phyloP scores from a whole-genome alignment of 345 rosid genomes.

The Rubroshorea leprosula region DNA sequence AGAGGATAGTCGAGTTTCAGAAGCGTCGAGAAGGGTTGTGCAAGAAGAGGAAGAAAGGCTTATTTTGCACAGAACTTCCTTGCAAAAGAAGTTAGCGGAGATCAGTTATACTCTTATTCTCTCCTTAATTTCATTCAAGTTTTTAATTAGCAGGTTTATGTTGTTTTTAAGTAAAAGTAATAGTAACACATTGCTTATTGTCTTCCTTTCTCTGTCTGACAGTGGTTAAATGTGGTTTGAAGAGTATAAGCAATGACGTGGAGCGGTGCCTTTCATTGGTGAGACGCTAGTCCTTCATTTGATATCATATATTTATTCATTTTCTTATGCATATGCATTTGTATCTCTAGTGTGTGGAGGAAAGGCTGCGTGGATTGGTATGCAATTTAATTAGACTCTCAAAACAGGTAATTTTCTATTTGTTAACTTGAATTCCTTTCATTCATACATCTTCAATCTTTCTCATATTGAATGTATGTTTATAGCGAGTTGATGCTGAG shows the following conservation, averaged over 20 bases:
- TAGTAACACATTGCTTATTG: slow-evolving; percentile 10
- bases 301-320: slow-evolving; percentile 1
- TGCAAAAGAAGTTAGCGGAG: slow-evolving; percentile 84
- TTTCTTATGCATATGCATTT: slow-evolving; percentile 27
- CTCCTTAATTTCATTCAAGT: slow-evolving; percentile 14
- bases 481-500: slow-evolving; percentile 80
- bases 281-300: slow-evolving; percentile 29
- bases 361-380: slow-evolving; percentile 83
- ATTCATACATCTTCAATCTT: slow-evolving; percentile 4
- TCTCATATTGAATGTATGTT: slow-evolving; percentile 20
- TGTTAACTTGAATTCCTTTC: slow-evolving; percentile 9
- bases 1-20: slow-evolving; percentile 88
- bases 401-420: slow-evolving; percentile 55
- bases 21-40: slow-evolving; percentile 86
- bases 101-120: slow-evolving; percentile 52
- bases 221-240: slow-evolving; percentile 82
- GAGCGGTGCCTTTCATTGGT: slow-evolving; percentile 94
- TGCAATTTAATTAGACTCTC: slow-evolving; percentile 70
- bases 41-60: slow-evolving; percentile 96
- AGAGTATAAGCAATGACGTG: slow-evolving; percentile 68
- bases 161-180: not conserved
- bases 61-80: slow-evolving; percentile 73
- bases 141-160: slow-evolving; percentile 3
- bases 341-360: slow-evolving; percentile 72
- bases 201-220: slow-evolving; percentile 35